Evolutionary conservation across 257 asterid genomes (phyloP).

Genomic region (Anisodus tanguticus): DNA sequence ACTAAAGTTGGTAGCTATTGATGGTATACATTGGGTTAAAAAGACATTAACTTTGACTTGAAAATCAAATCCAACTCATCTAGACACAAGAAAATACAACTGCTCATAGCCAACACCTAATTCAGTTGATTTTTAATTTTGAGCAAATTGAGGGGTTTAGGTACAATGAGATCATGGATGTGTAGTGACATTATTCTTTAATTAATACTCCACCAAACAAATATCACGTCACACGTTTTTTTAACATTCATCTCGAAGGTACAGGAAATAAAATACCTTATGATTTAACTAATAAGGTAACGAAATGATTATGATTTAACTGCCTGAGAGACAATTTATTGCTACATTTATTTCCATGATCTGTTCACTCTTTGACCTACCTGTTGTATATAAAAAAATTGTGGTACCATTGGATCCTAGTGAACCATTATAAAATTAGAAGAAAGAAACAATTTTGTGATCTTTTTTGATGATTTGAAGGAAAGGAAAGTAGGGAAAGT

Average conservation of each 20-base stretch:
- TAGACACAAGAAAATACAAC: too few relatives aligned
- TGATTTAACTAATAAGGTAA: not conserved
- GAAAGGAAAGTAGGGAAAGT: not conserved
- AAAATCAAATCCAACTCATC: too few relatives aligned
- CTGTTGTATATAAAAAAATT: not conserved
- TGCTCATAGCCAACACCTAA: not conserved
- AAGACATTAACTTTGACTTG: too few relatives aligned
- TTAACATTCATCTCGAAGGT: not conserved
- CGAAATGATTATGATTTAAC: not conserved
- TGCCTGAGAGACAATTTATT: not conserved
- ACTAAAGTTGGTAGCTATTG: too few relatives aligned
- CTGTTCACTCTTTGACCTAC: constrained; percentile 4
- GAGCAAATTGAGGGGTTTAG: not conserved
- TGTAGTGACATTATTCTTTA: not conserved
- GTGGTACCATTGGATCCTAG: not conserved
- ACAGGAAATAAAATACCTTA: not conserved
- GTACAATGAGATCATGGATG: not conserved
- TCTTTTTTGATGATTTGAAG: not conserved
- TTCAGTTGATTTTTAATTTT: not conserved
- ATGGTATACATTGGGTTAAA: too few relatives aligned
- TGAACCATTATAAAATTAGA: not conserved
- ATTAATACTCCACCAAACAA: not conserved
- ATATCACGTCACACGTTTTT: not conserved
- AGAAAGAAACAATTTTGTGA: not conserved
- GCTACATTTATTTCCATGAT: not conserved